phyloP scores from a whole-genome alignment of 371 early-diverging fungal species.

The Gilbertella persicaria region DNA sequence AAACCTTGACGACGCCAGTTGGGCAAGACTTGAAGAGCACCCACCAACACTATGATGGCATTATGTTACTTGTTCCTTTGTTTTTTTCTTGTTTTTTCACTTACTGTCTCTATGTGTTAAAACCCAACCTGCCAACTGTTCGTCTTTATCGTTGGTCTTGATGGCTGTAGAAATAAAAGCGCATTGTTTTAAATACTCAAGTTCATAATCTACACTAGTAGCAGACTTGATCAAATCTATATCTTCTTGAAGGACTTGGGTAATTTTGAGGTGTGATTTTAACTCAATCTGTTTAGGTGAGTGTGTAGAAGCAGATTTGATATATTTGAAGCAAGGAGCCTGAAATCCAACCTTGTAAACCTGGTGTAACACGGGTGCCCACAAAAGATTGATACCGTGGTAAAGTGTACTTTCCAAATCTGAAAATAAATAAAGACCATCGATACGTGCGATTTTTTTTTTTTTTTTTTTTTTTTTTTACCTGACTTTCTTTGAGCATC shows the following conservation, averaged over 20 bases:
- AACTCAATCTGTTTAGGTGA: background rate
- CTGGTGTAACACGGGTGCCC: conserved; percentile 8
- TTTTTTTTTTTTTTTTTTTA: background rate
- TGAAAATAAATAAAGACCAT: background rate
- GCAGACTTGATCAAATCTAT: background rate
- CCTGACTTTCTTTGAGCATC: background rate
- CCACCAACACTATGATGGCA: conserved; percentile 8
- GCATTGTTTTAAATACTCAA: conserved; percentile 6
- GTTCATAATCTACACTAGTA: conserved; percentile 5
- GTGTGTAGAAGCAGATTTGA: background rate
- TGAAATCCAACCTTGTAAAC: background rate
- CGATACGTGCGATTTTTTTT: background rate
- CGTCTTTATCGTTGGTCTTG: conserved; percentile 1
- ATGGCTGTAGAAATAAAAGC: conserved; percentile 4
- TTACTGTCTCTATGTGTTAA: conserved; percentile 19
- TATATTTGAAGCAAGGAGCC: conserved; percentile 7
- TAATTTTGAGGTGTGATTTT: background rate
- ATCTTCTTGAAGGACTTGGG: background rate
- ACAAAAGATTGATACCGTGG: conserved; percentile 5
- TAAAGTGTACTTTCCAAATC: background rate
- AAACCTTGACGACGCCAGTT: conserved; percentile 8
- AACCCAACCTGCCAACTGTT: conserved; percentile 14
- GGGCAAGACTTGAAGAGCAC: conserved; percentile 16
- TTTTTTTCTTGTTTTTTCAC: background rate
- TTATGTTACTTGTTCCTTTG: background rate